Evolutionary conservation across 2,329 filamentous ascomycete genomes (phyloP), one percentile per base, ranked within the genome.

Genomic region (Parafenestella ontariensis): DNA sequence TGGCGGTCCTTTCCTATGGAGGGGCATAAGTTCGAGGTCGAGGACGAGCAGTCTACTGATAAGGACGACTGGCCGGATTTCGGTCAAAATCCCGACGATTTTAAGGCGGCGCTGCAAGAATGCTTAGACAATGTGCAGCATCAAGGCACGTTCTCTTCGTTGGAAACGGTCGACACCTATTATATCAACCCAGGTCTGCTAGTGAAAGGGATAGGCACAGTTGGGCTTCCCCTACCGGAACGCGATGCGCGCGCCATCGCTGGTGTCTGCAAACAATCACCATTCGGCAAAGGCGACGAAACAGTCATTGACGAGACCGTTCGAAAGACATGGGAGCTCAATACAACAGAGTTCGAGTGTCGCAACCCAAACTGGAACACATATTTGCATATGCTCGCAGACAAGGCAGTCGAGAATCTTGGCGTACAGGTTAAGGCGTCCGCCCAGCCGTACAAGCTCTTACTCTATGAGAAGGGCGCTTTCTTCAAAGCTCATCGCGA

Each of bases 381-480:
- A 3, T 64, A 52, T 28, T 21, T 72, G n/a, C 33, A 61, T 13
- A 39, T 26, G 0, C 18, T 69, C 5, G 53, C 61, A 11, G 41
- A 55, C 6, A 48, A 46, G 15, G 54, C 56, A 13, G 36, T 57
- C 2, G 13, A 49, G 26, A 54, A 54, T 21, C 45, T 66, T 10
- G 63, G 63, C 11, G 57, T 63, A 18, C 39, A 58, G 24, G 51
- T 49, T 1, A 5, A 21, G 17, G n/a, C 44, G 1, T 58, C 61
- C 2, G 64, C 56, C 3, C 45, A 64, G 24, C 43, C 39, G n/a
- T 63, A 66, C 55, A 61, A 65, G 29, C 41, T 62, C 21, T 49
- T 84, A 67, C 52, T 85, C 65, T 84, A 83, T 61, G 80, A 81
- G 46, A 73, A 80, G 47, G 82, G 80, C 0, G 79, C 79, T 3